Evolutionary conservation across 805 yeast genomes (phyloP).

Genomic region (baker's yeast (Saccharomyces cerevisiae)): DNA sequence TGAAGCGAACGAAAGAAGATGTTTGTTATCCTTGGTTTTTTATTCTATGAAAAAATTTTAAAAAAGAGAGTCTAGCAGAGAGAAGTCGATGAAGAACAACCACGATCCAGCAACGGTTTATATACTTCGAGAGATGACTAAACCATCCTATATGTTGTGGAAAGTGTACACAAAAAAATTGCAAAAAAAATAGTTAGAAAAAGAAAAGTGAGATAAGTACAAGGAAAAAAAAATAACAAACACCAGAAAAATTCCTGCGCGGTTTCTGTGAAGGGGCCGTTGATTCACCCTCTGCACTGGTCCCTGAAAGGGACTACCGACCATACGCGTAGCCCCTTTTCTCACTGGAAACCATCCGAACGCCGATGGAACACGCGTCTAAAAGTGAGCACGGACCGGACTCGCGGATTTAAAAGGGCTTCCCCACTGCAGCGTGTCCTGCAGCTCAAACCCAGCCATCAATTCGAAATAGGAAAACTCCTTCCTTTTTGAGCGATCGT

Average conservation of each 20-base stretch:
- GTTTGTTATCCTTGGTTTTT: constrained; percentile 11
- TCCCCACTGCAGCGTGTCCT: neutral
- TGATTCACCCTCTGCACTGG: neutral
- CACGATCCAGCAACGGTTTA: neutral
- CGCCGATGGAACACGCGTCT: neutral
- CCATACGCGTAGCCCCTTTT: neutral
- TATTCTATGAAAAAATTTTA: constrained; percentile 4
- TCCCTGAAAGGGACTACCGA: neutral
- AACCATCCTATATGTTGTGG: neutral
- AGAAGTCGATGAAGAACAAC: neutral
- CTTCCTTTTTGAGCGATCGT: neutral
- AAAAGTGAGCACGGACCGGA: neutral
- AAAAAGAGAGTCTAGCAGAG: neutral
- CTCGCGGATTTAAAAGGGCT: neutral
- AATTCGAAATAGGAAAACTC: neutral
- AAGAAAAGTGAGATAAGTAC: neutral
- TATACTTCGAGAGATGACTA: neutral
- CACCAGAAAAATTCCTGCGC: neutral
- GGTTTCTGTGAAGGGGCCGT: neutral
- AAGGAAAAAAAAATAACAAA: neutral
- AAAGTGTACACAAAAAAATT: neutral
- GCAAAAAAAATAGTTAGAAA: neutral
- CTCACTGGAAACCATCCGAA: neutral
- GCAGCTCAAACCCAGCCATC: neutral
- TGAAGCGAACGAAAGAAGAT: constrained; percentile 27